A percentile compares a stretch with the other conserved stretches of the same genome.
These are phyloP conservation scores for Schizochytrium sp. DNA, from an alignment of 108 stramenopile species.

Conservation along the genomic window DNA sequence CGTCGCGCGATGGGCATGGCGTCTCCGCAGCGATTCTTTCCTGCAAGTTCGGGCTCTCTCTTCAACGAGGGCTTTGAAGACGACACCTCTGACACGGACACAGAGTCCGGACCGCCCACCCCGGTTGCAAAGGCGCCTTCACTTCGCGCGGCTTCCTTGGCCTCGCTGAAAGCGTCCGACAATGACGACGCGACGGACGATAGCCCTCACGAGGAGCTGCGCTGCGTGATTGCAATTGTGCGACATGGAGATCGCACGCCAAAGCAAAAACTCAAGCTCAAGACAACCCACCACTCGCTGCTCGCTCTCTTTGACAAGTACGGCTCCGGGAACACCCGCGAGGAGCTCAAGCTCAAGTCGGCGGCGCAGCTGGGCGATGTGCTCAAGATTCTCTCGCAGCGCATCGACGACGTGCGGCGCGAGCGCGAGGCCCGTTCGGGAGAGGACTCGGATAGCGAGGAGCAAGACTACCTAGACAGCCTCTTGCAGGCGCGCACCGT, in stretches of 20 bases:
- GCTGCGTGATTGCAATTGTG: constrained; percentile 88
- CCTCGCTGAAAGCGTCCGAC: background rate
- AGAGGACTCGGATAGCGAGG: constrained; percentile 34
- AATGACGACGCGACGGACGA: background rate
- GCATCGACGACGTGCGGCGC: constrained; percentile 45
- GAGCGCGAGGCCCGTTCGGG: constrained; percentile 33
- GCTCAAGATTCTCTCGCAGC: constrained; percentile 59
- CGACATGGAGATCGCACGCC: constrained; percentile 96
- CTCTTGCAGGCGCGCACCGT: constrained; percentile 75
- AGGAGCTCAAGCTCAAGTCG: constrained; percentile 86
- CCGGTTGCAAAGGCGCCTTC: background rate
- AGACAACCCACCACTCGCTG: constrained; percentile 63
- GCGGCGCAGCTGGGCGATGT: constrained; percentile 77
- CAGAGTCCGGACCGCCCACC: background rate
- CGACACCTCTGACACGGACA: background rate
- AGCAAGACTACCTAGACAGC: constrained; percentile 49
- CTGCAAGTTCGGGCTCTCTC: background rate
- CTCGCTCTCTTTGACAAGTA: constrained; percentile 69
- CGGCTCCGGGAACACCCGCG: constrained; percentile 48
- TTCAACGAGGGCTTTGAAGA: background rate
- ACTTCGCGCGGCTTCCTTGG: too few relatives aligned
- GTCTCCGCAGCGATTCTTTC: constrained; percentile 36
- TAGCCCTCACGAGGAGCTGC: constrained; percentile 56
- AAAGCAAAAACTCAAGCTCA: constrained; percentile 97
- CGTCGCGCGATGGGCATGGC: constrained; percentile 65